phyloP scores from a whole-genome alignment of 2,329 filamentous ascomycete species.

The Didymella exigua region DNA sequence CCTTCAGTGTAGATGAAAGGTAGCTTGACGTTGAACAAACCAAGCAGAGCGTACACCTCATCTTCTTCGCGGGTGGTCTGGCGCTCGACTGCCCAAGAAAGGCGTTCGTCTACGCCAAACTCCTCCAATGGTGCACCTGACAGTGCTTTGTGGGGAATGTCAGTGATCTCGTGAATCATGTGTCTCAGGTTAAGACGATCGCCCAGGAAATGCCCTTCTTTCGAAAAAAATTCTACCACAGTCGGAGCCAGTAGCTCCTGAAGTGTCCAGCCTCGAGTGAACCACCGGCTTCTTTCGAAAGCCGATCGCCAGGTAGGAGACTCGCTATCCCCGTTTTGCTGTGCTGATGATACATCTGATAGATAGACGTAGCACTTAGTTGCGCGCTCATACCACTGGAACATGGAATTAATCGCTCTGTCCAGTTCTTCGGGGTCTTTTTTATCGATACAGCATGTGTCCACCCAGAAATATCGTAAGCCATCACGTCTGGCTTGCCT shows the following conservation, averaged over 20 bases:
- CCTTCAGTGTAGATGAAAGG: constrained; percentile 11
- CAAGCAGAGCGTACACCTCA: constrained; percentile 21
- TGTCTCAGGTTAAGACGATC: constrained; percentile 13
- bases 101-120: constrained; percentile 20
- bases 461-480: constrained; percentile 21
- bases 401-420: constrained; percentile 29
- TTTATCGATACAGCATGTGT: constrained; percentile 30
- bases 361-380: constrained; percentile 26
- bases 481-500: constrained; percentile 17
- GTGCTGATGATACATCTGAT: constrained; percentile 15
- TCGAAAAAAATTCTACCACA: constrained; percentile 21
- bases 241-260: constrained; percentile 25
- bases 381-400: constrained; percentile 24
- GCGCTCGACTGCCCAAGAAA: constrained; percentile 31
- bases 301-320: constrained; percentile 2
- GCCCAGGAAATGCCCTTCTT: constrained; percentile 10
- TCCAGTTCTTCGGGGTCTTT: constrained; percentile 10
- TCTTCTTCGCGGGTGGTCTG: constrained; percentile 29
- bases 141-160: constrained; percentile 16
- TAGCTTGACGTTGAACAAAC: constrained; percentile 16
- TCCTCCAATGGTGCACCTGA: not conserved
- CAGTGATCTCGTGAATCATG: constrained; percentile 13
- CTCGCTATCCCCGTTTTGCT: not conserved
- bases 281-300: constrained; percentile 22
- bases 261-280: constrained; percentile 26